phyloP scores from a whole-genome alignment of 2,329 filamentous ascomycete genomes.

The Stagonosporopsis chrysanthemi region DNA sequence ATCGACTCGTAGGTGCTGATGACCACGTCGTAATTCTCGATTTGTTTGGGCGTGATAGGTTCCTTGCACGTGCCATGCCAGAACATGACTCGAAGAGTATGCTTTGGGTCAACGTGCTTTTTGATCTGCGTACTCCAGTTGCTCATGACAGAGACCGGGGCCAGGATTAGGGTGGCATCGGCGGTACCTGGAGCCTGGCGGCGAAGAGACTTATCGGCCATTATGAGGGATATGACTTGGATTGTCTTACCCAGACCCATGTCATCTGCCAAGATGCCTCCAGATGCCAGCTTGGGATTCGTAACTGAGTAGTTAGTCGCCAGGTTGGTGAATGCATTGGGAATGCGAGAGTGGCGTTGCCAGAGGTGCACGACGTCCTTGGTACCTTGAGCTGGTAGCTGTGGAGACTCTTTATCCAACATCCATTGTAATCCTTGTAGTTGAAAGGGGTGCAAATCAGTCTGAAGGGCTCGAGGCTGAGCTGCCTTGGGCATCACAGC shows the following conservation, averaged over 20 bases:
- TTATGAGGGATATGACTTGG: slow-evolving; percentile 81
- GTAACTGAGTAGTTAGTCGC: slow-evolving; percentile 73
- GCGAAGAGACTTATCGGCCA: slow-evolving; percentile 59
- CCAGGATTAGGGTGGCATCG: slow-evolving; percentile 77
- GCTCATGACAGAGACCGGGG: slow-evolving; percentile 85
- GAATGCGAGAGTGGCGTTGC: slow-evolving; percentile 61
- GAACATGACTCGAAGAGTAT: slow-evolving; percentile 70
- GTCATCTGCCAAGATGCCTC: slow-evolving; percentile 88
- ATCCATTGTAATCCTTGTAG: slow-evolving; percentile 81
- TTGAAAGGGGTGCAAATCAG: slow-evolving; percentile 80
- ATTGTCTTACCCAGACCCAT: slow-evolving; percentile 94
- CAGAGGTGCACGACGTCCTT: slow-evolving; percentile 77
- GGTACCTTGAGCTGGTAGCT: slow-evolving; percentile 66
- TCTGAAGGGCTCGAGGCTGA: slow-evolving; percentile 70
- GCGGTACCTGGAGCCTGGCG: slow-evolving; percentile 28
- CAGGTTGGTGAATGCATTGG: slow-evolving; percentile 67
- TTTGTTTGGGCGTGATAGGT: slow-evolving; percentile 59
- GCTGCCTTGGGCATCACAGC: slow-evolving; percentile 74
- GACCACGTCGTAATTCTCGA: slow-evolving; percentile 75
- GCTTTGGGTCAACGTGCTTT: slow-evolving; percentile 71
- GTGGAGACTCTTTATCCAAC: slow-evolving; percentile 75
- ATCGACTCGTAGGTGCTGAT: slow-evolving; percentile 86
- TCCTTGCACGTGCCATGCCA: slow-evolving; percentile 73
- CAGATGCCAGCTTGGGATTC: slow-evolving; percentile 72
- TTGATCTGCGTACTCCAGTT: slow-evolving; percentile 86